Base-by-base conservation (phyloP, 2,329 filamentous ascomycete species). In the Curvularia sp. region DNA sequence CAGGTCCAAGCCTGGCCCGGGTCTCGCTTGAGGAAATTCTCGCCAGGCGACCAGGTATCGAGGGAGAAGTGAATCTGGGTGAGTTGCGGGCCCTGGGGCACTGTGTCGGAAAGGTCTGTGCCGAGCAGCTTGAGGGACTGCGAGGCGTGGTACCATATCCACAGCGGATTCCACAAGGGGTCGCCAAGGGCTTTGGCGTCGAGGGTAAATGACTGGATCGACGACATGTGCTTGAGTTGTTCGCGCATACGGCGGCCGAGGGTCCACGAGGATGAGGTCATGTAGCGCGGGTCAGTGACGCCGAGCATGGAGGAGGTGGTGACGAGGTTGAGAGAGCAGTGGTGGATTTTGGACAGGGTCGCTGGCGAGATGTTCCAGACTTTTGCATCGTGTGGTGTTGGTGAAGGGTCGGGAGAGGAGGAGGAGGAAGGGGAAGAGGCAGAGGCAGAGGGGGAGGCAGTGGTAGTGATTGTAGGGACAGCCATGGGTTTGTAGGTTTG, bases 151-250 rank as follows among this genome's bases (percentile, higher is more conserved):
- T 71, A 77, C 76, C 76, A 78, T 27, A 77, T 71, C 74, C 74
- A 77, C 1, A 77, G 65, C 8, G 76, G 76, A 41, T 78, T 78
- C 76, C 76, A 78, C 10, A 78, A 66, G 6, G 74, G 74, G 47
- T 78, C 73, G 2, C 73, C 72, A 18, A 77, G 68, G 23, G 76
- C 75, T 54, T 72, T 74, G 36, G 75, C 71, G 32, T 73, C 55
- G 56, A 74, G 63, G 18, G 71, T 67, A 50, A 72, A 63, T 27
- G 62, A 55, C 19, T 60, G 56, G 36, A 70, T 64, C 15, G 62
- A 63, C 1, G 50, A 36, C n/a, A 73, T 60, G 25, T 55, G 41
- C 13, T 61, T 59, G 39, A 74, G 64, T 61, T 72, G 58, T 42
- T 55, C 53, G 55, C 71, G 64, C 55, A 73, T 61, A 21, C 68